Conservation (phyloP, 2,329 filamentous ascomycete species). For the Pseudogymnoascus destructans region DNA sequence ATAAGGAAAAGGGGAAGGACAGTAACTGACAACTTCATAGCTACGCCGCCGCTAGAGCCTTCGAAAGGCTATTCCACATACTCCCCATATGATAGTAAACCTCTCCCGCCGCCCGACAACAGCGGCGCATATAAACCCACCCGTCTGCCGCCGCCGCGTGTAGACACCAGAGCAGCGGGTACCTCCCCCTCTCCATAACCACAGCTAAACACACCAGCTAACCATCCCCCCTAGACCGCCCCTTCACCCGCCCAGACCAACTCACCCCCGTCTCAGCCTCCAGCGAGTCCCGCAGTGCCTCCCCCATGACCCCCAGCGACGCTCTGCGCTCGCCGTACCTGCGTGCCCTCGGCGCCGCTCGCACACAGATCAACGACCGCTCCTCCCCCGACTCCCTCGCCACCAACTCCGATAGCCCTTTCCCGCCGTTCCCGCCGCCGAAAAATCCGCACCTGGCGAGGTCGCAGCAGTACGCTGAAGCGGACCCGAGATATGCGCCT, state of each 20-base stretch:
- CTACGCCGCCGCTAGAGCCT: conserved; percentile 23
- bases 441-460: conserved; percentile 19
- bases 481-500: conserved; percentile 33
- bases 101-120: not conserved
- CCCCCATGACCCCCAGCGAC: conserved; percentile 46
- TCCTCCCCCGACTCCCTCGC: conserved; percentile 32
- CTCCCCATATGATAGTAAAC: not conserved
- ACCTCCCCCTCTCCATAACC: conserved; percentile 20
- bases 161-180: conserved; percentile 43
- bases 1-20: conserved; percentile 6
- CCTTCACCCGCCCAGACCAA: conserved; percentile 41
- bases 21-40: conserved; percentile 15
- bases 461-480: conserved; percentile 20
- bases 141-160: conserved; percentile 30
- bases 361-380: conserved; percentile 19
- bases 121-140: not conserved
- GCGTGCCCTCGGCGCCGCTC: not conserved
- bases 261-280: conserved; percentile 51
- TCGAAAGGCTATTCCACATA: conserved; percentile 17
- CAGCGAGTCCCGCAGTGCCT: conserved; percentile 46
- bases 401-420: conserved; percentile 37
- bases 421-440: conserved; percentile 38
- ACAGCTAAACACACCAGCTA: conserved; percentile 20
- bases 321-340: conserved; percentile 29
- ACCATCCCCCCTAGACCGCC: conserved; percentile 34